A percentile compares a stretch with the other conserved stretches of the same genome.
These are phyloP conservation scores for Ogataea allantospora DNA, from an alignment of 805 yeast genomes.

Conservation along the genomic window DNA sequence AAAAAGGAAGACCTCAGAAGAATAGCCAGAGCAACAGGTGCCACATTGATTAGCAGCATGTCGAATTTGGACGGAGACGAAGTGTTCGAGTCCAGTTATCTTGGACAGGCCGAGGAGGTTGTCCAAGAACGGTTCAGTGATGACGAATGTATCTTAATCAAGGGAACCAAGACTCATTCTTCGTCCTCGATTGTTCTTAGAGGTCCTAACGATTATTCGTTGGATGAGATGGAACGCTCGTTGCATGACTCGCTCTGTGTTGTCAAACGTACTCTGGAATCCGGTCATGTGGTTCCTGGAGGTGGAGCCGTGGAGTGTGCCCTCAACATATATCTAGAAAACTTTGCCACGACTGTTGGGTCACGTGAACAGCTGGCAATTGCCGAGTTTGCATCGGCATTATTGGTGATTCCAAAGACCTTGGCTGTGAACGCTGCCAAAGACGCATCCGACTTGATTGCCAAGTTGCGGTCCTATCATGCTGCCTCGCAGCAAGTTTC, in stretches of 20 bases:
- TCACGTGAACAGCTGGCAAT: slow-evolving; percentile 97
- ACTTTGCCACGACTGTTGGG: slow-evolving; percentile 96
- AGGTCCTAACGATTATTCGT: slow-evolving; percentile 92
- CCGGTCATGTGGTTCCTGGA: slow-evolving; percentile 95
- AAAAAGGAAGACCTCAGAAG: slow-evolving; percentile 94
- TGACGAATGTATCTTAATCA: slow-evolving; percentile 92
- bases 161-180: slow-evolving; percentile 88
- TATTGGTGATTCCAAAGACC: slow-evolving; percentile 92
- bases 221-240: slow-evolving; percentile 98
- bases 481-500: slow-evolving; percentile 89
- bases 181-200: slow-evolving; percentile 89
- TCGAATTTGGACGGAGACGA: slow-evolving; percentile 96
- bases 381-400: slow-evolving; percentile 92
- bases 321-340: slow-evolving; percentile 88
- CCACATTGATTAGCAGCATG: slow-evolving; percentile 80
- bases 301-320: slow-evolving; percentile 99
- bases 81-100: slow-evolving; percentile 76
- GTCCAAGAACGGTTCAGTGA: slow-evolving; percentile 88
- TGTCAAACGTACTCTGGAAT: slow-evolving; percentile 92
- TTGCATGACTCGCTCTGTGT: slow-evolving; percentile 92
- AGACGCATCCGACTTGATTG: slow-evolving; percentile 91
- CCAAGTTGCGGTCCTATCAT: slow-evolving; percentile 94
- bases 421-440: slow-evolving; percentile 97
- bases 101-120: slow-evolving; percentile 90
- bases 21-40: slow-evolving; percentile 98